Conservation (phyloP, 164 flowering plant genomes). For the Vitis vinifera region DNA sequence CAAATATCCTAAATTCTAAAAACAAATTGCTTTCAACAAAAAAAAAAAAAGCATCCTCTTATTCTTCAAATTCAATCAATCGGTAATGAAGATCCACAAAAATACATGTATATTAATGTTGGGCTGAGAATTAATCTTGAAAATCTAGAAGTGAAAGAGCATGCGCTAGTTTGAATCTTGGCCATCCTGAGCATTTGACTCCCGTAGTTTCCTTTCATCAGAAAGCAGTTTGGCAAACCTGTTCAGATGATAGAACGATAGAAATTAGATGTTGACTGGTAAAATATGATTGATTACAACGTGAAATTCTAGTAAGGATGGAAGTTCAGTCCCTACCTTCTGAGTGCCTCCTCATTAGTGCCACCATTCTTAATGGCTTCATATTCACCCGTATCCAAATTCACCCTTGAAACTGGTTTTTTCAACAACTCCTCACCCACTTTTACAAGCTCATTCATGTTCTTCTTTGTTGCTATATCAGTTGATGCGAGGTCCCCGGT, state of each 20-base stretch:
- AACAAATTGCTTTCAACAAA: too few species aligned
- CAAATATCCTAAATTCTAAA: too few species aligned
- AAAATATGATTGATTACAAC: too few species aligned
- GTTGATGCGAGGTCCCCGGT: slow-evolving; percentile 28
- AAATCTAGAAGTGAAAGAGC: too few species aligned
- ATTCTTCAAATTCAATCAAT: too few species aligned
- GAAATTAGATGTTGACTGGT: too few species aligned
- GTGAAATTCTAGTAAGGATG: too few species aligned
- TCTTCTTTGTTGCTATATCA: slow-evolving; percentile 37
- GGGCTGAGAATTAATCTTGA: too few species aligned
- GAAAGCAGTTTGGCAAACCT: slow-evolving; percentile 13
- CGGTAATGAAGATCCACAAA: too few species aligned
- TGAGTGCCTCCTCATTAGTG: slow-evolving; percentile 36
- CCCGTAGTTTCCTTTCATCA: slow-evolving; percentile 6
- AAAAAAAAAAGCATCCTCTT: too few species aligned
- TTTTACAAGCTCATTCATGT: slow-evolving; percentile 34
- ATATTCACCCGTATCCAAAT: slow-evolving; percentile 27
- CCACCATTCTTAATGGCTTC: slow-evolving; percentile 29
- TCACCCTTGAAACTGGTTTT: slow-evolving; percentile 34
- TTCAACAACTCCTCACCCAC: slow-evolving; percentile 37
- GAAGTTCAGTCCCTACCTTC: slow-evolving; percentile 14
- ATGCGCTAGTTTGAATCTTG: too few species aligned
- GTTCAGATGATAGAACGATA: background rate
- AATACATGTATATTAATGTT: too few species aligned
- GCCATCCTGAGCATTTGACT: background rate